Base-by-base conservation (phyloP, 768 basidiomycete genomes). In the Psilocybe azurescens region DNA sequence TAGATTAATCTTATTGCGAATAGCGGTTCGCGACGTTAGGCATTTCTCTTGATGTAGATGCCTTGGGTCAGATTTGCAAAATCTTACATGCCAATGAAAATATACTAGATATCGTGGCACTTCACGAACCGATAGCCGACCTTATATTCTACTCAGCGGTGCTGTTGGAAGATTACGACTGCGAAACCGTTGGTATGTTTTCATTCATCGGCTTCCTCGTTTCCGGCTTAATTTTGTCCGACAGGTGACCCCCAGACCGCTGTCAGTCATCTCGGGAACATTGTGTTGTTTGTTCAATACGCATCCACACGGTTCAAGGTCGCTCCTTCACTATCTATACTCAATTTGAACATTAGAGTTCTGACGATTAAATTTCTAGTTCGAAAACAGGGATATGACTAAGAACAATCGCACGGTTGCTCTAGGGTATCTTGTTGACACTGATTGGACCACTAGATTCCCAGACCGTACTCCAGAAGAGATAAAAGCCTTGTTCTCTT, bases 191-290 rank as follows among this genome's bases (percentile, higher is more conserved):
- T 33, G 92, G 92, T 90, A 71, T 28, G 88, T 78, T 53, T 39
- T 33, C 65, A 61, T 58, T 36, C 46, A 24, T 50, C 11, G 4
- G 39, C 53, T 53, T 53, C 30, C 30, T n/a, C 39, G 56, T 29
- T 57, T 29, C 30, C 13, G 32, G 56, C n/a, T 57, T 29, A 46
- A 39, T 29, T 50, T 36, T 53, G 29, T n/a, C 13, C 28, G n/a
- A 51, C 58, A 94, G 92, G 92, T 51, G 92, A 94, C 73, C 93
- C 93, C 16, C 93, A 93, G 73, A 90, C 88, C 16, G 92, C 92
- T 4, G 84, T 93, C 41, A 86, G 83, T 61, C 89, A 91, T 71
- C 77, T 93, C 1, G 93, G 93, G 3, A 85, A 92, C 64, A 82
- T 94, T n/a, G 89, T 93, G 14, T 69, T 94, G 39, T 92, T 94